A percentile compares a stretch with the other conserved stretches of the same genome.
These are phyloP conservation scores for Eutrema salsugineum DNA, from an alignment of 441 rosid species.

Conservation along the genomic window DNA sequence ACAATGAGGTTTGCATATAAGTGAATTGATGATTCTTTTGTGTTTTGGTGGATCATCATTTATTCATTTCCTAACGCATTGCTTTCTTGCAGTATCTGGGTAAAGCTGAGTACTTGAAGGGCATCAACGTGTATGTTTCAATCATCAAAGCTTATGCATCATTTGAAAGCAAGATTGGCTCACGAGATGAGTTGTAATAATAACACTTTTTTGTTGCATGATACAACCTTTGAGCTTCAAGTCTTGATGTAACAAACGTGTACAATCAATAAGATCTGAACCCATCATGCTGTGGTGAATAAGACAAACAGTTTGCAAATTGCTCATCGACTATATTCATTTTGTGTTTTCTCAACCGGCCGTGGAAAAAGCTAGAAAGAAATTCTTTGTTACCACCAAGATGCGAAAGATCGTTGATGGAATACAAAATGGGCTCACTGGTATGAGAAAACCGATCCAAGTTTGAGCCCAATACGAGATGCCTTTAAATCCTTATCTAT, in stretches of 20 bases:
- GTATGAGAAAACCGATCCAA: not conserved
- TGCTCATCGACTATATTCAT: not conserved
- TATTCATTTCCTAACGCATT: not conserved
- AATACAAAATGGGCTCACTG: not conserved
- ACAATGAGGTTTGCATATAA: slow-evolving; percentile 65
- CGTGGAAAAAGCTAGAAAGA: not conserved
- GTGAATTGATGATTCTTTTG: not conserved
- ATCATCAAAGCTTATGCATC: slow-evolving; percentile 68
- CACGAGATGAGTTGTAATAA: slow-evolving; percentile 52
- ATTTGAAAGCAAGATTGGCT: slow-evolving; percentile 30
- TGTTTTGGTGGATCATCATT: not conserved
- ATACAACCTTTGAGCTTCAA: not conserved
- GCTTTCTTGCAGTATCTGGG: slow-evolving; percentile 61
- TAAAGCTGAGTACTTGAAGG: slow-evolving; percentile 80
- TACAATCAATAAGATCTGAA: not conserved
- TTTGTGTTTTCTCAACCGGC: not conserved
- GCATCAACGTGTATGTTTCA: slow-evolving; percentile 69
- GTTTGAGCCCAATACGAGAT: not conserved
- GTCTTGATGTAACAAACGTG: not conserved
- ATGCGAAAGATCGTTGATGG: not conserved
- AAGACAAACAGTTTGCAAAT: not conserved
- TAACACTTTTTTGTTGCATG: not conserved
- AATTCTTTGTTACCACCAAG: not conserved
- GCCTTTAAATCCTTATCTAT: not conserved
- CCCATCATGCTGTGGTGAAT: not conserved